Percentiles rank a stretch among this genome's conserved stretches.
phyloP scores from a whole-genome alignment of 805 yeast genomes.

The Kuraishia capsulata region DNA sequence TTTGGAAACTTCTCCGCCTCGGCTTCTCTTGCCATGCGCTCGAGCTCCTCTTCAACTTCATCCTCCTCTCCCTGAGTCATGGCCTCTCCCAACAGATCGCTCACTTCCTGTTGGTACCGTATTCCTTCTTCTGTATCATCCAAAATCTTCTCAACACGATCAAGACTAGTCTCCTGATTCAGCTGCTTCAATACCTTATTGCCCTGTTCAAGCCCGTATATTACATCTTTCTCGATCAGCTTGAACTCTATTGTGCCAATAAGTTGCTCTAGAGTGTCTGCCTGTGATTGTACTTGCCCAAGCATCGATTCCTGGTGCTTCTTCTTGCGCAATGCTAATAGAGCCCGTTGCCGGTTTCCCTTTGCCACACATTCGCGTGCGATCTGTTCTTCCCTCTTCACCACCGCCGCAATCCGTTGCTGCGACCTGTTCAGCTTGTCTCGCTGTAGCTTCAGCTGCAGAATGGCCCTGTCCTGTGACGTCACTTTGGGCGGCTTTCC shows the following conservation, averaged over 20 bases:
- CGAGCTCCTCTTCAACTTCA: slow-evolving; percentile 61
- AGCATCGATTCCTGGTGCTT: slow-evolving; percentile 77
- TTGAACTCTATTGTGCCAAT: slow-evolving; percentile 83
- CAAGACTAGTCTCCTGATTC: slow-evolving; percentile 70
- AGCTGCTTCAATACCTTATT: slow-evolving; percentile 65
- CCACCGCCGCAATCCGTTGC: slow-evolving; percentile 43
- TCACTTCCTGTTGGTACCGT: slow-evolving; percentile 67
- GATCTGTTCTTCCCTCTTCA: slow-evolving; percentile 50
- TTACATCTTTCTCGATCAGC: slow-evolving; percentile 75
- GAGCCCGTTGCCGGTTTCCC: slow-evolving; percentile 52
- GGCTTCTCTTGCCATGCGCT: slow-evolving; percentile 37
- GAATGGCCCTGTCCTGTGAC: slow-evolving; percentile 75
- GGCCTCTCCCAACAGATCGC: slow-evolving; percentile 36
- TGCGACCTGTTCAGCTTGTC: slow-evolving; percentile 77
- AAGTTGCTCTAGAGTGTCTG: slow-evolving; percentile 70
- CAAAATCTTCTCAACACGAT: slow-evolving; percentile 70
- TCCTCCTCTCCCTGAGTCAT: slow-evolving; percentile 40
- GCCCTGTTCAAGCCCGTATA: slow-evolving; percentile 75
- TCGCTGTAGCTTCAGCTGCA: slow-evolving; percentile 80
- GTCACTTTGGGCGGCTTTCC: slow-evolving; percentile 58
- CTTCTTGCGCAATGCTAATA: slow-evolving; percentile 61
- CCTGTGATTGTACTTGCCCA: slow-evolving; percentile 63
- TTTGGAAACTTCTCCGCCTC: slow-evolving; percentile 5
- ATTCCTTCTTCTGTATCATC: slow-evolving; percentile 81
- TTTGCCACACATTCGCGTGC: slow-evolving; percentile 47